phyloP scores from a whole-genome alignment of 2,329 filamentous ascomycete genomes.

The Sarocladium kiliense region DNA sequence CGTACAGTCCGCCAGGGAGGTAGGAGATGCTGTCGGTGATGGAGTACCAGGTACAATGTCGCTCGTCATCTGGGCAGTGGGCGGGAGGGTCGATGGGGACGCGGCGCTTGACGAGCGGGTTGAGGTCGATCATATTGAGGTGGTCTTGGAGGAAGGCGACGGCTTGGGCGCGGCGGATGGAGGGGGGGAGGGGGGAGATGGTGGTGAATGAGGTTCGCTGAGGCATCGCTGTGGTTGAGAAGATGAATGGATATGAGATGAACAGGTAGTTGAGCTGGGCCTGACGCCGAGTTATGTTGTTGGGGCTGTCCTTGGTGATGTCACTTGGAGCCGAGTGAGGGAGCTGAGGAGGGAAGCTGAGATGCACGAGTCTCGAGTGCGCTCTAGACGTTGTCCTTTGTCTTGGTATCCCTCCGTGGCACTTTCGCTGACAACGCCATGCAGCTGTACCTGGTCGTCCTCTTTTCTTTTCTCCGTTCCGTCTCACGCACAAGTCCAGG shows the following conservation, averaged over 20 bases:
- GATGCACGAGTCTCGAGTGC: too few species aligned
- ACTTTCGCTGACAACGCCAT: too few species aligned
- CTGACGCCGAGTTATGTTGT: background rate
- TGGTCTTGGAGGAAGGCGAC: constrained; percentile 74
- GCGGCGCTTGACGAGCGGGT: constrained; percentile 73
- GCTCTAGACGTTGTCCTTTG: too few species aligned
- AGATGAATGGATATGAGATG: too few species aligned
- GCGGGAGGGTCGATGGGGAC: constrained; percentile 62
- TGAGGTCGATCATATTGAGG: constrained; percentile 79
- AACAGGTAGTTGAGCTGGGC: background rate
- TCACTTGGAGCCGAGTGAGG: background rate
- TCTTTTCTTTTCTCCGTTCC: too few species aligned
- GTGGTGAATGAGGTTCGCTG: constrained; percentile 70
- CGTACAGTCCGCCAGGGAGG: constrained; percentile 60
- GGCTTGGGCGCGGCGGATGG: constrained; percentile 64
- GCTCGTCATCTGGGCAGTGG: constrained; percentile 66
- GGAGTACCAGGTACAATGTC: constrained; percentile 69
- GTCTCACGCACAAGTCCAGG: too few species aligned
- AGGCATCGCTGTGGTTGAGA: constrained; percentile 44
- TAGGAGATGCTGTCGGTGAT: constrained; percentile 74
- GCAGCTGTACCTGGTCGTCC: too few species aligned
- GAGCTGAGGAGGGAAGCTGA: background rate
- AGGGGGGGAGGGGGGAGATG: constrained; percentile 69
- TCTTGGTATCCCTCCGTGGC: too few species aligned
- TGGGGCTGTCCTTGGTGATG: background rate